Conservation (phyloP, 805 yeast genomes). For the Candida boleticola region DNA sequence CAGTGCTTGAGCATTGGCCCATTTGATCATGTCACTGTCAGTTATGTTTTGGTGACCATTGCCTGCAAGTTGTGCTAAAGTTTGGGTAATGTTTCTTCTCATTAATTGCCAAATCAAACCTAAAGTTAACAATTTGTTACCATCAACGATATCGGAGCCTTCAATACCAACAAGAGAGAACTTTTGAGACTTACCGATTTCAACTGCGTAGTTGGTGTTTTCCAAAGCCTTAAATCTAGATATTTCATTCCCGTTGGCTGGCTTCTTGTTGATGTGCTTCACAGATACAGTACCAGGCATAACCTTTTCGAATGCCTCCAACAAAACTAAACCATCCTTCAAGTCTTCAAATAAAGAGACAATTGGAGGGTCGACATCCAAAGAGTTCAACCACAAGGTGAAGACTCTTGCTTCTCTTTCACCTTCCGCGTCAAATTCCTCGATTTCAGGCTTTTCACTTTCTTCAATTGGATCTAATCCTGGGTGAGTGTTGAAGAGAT, state of each 20-base stretch:
- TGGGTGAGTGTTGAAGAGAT: conserved; percentile 93
- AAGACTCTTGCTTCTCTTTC: conserved; percentile 99
- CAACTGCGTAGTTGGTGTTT: conserved; percentile 98
- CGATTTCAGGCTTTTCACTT: conserved; percentile 87
- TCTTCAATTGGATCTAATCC: conserved; percentile 96
- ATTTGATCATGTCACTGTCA: conserved; percentile 82
- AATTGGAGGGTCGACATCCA: conserved; percentile 95
- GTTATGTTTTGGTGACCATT: conserved; percentile 57
- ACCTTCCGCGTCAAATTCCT: conserved; percentile 98
- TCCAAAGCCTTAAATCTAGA: conserved; percentile 93
- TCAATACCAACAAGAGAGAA: conserved; percentile 97
- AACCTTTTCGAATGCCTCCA: conserved; percentile 94
- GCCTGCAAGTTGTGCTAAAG: conserved; percentile 69
- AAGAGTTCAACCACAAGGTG: conserved; percentile 94
- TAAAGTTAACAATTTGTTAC: conserved; percentile 80
- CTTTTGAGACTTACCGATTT: conserved; percentile 85
- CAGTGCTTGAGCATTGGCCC: conserved; percentile 87
- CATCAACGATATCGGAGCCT: conserved; percentile 96
- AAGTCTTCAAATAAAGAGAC: conserved; percentile 89
- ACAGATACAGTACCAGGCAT: conserved; percentile 86
- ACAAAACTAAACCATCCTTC: conserved; percentile 83
- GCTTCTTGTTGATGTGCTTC: conserved; percentile 80
- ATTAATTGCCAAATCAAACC: conserved; percentile 98
- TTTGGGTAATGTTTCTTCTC: conserved; percentile 91
- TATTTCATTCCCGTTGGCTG: conserved; percentile 70